Evolutionary conservation across 2,329 filamentous ascomycete genomes (phyloP), one percentile per base, ranked within the genome.

Genomic region (Dendrostoma leiphaemia): DNA sequence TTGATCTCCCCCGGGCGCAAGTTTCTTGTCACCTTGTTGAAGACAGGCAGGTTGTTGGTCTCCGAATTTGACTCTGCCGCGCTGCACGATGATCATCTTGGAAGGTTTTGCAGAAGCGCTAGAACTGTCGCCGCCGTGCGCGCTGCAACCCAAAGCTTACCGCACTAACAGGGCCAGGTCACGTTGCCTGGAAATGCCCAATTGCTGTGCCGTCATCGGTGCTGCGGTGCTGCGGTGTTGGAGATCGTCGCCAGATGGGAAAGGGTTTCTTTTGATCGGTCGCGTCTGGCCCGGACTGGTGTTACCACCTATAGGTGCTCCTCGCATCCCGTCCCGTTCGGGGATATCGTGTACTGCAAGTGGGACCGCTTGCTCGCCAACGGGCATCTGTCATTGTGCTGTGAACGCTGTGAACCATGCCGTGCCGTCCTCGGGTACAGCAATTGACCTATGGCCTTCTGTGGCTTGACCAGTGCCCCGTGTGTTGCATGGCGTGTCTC

Each of bases 21-120:
- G n/a, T n/a, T n/a, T n/a, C n/a, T n/a, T n/a, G n/a, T n/a, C n/a
- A n/a, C n/a, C n/a, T n/a, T n/a, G n/a, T n/a, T n/a, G 7, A 23
- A 23, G 9, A 23, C 10, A 1, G 9, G 28, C 15, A 38, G 15
- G 49, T 13, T 26, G 21, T 31, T 32, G 29, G 23, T 13, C 28
- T 38, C 24, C 23, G 31, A 38, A 34, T 41, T 53, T 40, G 19
- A 24, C 45, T 48, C 37, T 40, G 26, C 28, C 15, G 41, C 26
- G 23, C 53, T 55, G 48, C 53, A 48, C 13, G 41, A 32, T 31
- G 48, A 46, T 38, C 48, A 53, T 56, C 53, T 52, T 48, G 53
- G 53, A 55, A 55, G 48, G 17, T 26, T 13, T 51, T 26, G 34
- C 19, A 51, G 48, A 55, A 51, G 41, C 53, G 46, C 53, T 51